Percentiles rank a stretch among this genome's conserved stretches.
phyloP scores from a whole-genome alignment of 768 basidiomycete species.

The Lentinula raphanica region DNA sequence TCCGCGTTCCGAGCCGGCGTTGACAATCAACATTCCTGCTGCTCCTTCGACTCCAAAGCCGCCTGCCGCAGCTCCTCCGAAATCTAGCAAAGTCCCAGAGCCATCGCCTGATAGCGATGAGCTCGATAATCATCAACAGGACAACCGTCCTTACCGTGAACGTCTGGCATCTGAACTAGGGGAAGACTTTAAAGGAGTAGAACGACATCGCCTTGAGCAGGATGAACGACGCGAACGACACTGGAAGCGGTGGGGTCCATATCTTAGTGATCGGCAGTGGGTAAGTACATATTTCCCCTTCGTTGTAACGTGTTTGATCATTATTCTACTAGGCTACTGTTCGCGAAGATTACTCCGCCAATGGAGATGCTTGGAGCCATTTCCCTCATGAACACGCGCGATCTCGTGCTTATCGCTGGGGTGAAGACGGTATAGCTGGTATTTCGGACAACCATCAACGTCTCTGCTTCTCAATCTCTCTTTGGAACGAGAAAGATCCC shows the following conservation, averaged over 20 bases:
- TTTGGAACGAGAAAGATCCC: conserved; percentile 94
- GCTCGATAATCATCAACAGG: conserved; percentile 8
- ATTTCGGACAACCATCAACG: conserved; percentile 97
- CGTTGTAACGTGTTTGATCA: not conserved
- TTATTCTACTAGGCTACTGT: conserved; percentile 82
- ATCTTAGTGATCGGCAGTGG: conserved; percentile 97
- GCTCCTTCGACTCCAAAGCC: conserved; percentile 31
- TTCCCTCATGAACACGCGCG: conserved; percentile 93
- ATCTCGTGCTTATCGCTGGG: conserved; percentile 96
- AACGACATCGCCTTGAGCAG: conserved; percentile 81
- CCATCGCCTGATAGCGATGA: conserved; percentile 22
- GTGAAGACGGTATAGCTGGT: conserved; percentile 96
- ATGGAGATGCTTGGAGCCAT: conserved; percentile 94
- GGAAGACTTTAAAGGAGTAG: conserved; percentile 69
- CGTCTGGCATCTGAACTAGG: conserved; percentile 62
- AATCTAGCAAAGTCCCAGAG: conserved; percentile 34
- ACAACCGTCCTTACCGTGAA: conserved; percentile 48
- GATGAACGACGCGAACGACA: conserved; percentile 76
- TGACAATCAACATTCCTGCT: conserved; percentile 73
- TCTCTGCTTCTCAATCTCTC: conserved; percentile 81
- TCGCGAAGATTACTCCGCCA: conserved; percentile 94
- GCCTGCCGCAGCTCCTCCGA: conserved; percentile 41
- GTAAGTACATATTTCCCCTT: conserved; percentile 38
- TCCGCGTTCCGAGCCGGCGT: conserved; percentile 24
- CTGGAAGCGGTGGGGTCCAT: conserved; percentile 99